Conservation (phyloP, 176 grass and related monocot genomes). For the Rhynchospora pubera region DNA sequence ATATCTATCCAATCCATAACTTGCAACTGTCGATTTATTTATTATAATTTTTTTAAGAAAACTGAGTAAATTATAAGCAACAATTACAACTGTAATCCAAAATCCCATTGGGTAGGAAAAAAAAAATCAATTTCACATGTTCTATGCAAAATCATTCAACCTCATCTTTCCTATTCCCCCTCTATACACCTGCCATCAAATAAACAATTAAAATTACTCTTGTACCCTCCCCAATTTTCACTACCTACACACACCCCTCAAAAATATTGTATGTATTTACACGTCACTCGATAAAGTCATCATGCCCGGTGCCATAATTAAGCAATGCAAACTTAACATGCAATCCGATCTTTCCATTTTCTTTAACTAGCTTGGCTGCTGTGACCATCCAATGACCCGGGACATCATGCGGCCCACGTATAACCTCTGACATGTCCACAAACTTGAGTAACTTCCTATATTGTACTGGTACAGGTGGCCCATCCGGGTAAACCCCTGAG, state of each 20-base stretch:
- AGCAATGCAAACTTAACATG: constrained; percentile 77
- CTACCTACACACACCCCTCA: constrained; percentile 17
- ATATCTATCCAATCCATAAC: neutral
- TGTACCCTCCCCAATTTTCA: neutral
- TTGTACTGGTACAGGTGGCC: constrained; percentile 70
- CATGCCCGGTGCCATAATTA: constrained; percentile 29
- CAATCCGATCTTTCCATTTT: constrained; percentile 65
- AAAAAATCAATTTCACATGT: neutral
- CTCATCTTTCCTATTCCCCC: constrained; percentile 13
- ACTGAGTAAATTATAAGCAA: neutral
- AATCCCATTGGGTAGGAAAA: neutral
- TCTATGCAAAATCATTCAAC: neutral
- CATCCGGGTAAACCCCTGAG: constrained; percentile 87
- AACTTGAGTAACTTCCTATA: constrained; percentile 88
- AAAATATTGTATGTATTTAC: constrained; percentile 1
- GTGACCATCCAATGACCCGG: constrained; percentile 88
- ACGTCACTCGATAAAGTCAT: neutral
- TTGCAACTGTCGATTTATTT: neutral
- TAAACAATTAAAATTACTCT: neutral
- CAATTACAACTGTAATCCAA: neutral
- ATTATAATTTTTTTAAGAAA: neutral
- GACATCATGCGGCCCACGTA: constrained; percentile 67
- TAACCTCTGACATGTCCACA: constrained; percentile 82
- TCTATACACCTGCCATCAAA: constrained; percentile 18
- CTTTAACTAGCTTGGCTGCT: constrained; percentile 52